phyloP scores from a whole-genome alignment of 306 rosid genomes.

The Parietaria judaica region DNA sequence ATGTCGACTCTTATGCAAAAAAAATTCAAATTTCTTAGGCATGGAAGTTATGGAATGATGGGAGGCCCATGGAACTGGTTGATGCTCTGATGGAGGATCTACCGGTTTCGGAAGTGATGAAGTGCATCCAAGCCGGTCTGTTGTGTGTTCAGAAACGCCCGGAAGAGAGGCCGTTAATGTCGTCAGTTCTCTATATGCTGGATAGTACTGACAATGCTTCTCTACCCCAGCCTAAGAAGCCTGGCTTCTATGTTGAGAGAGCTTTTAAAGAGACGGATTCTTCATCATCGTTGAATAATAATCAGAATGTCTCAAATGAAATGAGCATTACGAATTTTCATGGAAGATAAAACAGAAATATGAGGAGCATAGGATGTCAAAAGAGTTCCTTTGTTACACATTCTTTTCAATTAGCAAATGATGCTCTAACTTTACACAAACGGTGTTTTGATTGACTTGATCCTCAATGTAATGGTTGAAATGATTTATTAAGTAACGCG shows the following conservation, averaged over 20 bases:
- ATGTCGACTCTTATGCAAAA: not conserved
- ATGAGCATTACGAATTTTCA: slow-evolving; percentile 13
- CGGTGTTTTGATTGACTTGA: no score
- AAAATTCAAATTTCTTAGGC: slow-evolving; percentile 26
- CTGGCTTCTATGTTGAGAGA: slow-evolving; percentile 24
- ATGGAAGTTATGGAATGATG: slow-evolving; percentile 52
- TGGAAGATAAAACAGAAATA: slow-evolving; percentile 7
- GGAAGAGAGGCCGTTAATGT: slow-evolving; percentile 26
- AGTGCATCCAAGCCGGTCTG: slow-evolving; percentile 20
- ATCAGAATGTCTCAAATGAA: slow-evolving; percentile 1
- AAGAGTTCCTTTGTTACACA: no score
- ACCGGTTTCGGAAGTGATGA: slow-evolving; percentile 34
- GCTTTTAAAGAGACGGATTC: not conserved
- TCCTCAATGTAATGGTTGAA: no score
- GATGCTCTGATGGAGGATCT: slow-evolving; percentile 31
- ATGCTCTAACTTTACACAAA: no score
- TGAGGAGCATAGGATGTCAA: no score
- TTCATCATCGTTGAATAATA: not conserved
- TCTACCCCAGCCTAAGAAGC: slow-evolving; percentile 8
- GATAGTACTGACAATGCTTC: slow-evolving; percentile 27
- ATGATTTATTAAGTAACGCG: not conserved
- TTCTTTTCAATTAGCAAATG: no score
- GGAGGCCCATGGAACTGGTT: slow-evolving; percentile 32
- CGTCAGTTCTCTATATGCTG: slow-evolving; percentile 34
- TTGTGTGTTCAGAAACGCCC: slow-evolving; percentile 25